Evolutionary conservation across 768 basidiomycete genomes (phyloP), one percentile per base, ranked within the genome.

Genomic region (Hysterangium stoloniferum): DNA sequence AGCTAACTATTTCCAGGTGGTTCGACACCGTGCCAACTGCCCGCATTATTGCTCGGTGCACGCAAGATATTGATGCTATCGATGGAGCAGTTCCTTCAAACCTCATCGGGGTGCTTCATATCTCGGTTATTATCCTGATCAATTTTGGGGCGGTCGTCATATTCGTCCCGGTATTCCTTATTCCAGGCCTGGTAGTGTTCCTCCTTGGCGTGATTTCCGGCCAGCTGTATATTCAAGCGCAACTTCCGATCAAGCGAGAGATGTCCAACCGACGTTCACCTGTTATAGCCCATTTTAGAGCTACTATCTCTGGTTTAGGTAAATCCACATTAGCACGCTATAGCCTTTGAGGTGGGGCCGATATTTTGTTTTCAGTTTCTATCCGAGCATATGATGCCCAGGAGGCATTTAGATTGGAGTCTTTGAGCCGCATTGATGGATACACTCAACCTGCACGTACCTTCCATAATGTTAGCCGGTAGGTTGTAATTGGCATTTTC

Each of bases 381-480:
- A 69, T 71, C 45, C 55, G 70, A 22, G 69, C 69, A 0, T 71
- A 66, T 52, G 67, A 66, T 7, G 67, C 68, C 15, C 58, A 68
- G 54, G 61, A 61, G 6, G 29, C 50, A 36, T 70, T 44, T 58
- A 59, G 34, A 41, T 43, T 4, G 58, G 37, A 66, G 42, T 54
- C 62, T 32, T 48, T 59, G 32, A 55, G 57, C 34, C 56, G 64
- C 6, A 64, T 70, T 9, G 65, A 71, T 48, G 64, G 61, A 43
- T 70, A 64, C 37, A 53, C 52, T 22, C 51, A 43, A 2, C 49
- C 54, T 7, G 54, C 56, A 6, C 55, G 59, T 6, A 41, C 54
- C 1, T 62, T 60, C 59, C 70, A 69, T 36, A 58, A 62, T 43
- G 37, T 60, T 6, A 62, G 62, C 42, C 48, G 59, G 42, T 58